A percentile compares a stretch with the other conserved stretches of the same genome.
phyloP scores from a whole-genome alignment of 331 rosid species.

The Spiraea crenata region DNA sequence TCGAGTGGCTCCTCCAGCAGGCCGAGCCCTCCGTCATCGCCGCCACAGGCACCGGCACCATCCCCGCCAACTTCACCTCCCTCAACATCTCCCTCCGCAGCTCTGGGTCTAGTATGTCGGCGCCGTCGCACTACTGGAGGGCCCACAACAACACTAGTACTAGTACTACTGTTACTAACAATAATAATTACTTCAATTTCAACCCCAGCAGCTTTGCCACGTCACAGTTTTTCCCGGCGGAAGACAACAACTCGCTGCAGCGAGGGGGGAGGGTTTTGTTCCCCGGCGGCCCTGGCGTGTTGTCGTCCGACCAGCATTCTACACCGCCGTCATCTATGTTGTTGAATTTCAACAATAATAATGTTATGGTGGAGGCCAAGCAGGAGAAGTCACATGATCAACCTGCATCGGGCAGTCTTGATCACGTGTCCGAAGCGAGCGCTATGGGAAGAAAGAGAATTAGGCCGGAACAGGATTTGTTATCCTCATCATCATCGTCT shows the following conservation, averaged over 20 bases:
- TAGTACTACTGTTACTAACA: neutral
- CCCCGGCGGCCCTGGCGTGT: constrained; percentile 29
- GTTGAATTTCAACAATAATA: constrained; percentile 55
- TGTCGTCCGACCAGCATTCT: constrained; percentile 28
- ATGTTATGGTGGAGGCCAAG: constrained; percentile 53
- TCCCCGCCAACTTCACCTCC: constrained; percentile 91
- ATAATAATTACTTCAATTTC: constrained; percentile 49
- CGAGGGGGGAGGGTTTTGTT: constrained; percentile 44
- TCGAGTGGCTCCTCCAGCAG: constrained; percentile 97
- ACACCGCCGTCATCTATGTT: constrained; percentile 41
- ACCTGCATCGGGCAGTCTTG: constrained; percentile 27
- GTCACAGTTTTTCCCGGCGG: constrained; percentile 42
- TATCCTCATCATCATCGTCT: constrained; percentile 3
- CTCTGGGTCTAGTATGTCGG: constrained; percentile 83
- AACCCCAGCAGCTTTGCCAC: constrained; percentile 21
- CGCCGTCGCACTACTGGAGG: constrained; percentile 78
- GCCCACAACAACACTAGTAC: constrained; percentile 13
- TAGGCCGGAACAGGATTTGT: constrained; percentile 52
- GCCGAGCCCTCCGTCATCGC: constrained; percentile 97
- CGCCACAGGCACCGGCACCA: constrained; percentile 94
- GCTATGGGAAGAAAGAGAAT: constrained; percentile 46
- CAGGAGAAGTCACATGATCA: constrained; percentile 58
- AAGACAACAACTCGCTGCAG: constrained; percentile 17
- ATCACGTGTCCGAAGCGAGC: constrained; percentile 34
- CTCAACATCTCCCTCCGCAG: constrained; percentile 94